Evolutionary conservation across 352 stramenopile species (phyloP), one percentile per base, ranked within the genome.

Genomic region (Pythium coloratum): DNA sequence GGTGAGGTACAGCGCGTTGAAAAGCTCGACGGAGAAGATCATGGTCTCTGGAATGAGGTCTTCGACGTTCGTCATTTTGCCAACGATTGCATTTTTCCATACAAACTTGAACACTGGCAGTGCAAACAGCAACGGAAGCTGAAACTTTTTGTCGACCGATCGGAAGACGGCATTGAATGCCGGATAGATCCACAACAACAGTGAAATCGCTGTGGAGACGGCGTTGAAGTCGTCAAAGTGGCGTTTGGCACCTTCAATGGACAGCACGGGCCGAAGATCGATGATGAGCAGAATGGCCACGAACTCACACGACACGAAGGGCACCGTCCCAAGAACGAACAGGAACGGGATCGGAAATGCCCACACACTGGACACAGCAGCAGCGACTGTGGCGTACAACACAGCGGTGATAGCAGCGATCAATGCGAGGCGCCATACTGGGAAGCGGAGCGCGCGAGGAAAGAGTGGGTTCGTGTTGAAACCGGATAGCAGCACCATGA

Each of bases 1-100:
- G 3, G 61, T 46, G 36, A 67, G 26, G 51, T 61, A 67, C 14
- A 67, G 38, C 10, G 61, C 38, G 51, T 67, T 67, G 40, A 67
- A 67, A 2, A 67, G 38, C 42, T 67, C 61, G 30, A 67, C 32
- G 5, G 51, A 61, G 30, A 67, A 67, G 49, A 67, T 67, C 51
- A 62, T 67, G 9, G 59, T 54, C 3, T 44, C 44, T 9, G 61
- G 61, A 12, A 55, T 56, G 38, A 67, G 33, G 30, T 67, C 61
- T 49, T 67, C 61, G 16, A 66, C 33, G 16, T 18, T 42, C 12
- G 6, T 16, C n/a, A 66, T 53, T 20, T 66, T 66, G n/a, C 49
- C 12, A 50, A 38, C 56, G 34, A 66, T 54, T 6, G 16, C 34
- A 34, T 53, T 53, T 24, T 66, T 66, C 49, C 47, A 66, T 0